Percentiles rank a stretch among this genome's conserved stretches.
Conservation (phyloP, 2,329 filamentous ascomycete genomes). For the Paracoccidioides lutzii region DNA sequence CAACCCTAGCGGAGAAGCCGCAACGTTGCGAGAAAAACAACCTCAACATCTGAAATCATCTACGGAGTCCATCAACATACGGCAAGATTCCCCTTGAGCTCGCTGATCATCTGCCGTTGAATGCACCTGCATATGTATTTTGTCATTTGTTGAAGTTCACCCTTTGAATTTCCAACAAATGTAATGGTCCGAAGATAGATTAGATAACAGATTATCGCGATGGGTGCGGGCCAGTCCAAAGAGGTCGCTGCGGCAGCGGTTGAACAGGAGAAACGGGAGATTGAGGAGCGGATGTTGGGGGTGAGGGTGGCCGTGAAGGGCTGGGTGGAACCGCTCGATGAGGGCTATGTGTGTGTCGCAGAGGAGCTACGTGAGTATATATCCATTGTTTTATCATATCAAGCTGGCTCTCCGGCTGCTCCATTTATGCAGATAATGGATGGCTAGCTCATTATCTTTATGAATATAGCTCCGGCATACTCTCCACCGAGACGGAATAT, state of each 20-base stretch:
- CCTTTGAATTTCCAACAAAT: no score
- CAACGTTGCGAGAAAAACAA: no score
- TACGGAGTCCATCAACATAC: no score
- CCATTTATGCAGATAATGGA: neutral
- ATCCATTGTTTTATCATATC: neutral
- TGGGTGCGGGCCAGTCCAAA: conserved; percentile 8
- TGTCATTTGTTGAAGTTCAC: no score
- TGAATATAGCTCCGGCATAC: conserved; percentile 12
- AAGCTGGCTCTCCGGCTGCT: neutral
- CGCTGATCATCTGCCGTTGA: no score
- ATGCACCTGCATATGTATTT: no score
- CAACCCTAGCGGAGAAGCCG: no score
- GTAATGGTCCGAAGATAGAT: no score
- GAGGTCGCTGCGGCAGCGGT: neutral
- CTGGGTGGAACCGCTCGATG: neutral
- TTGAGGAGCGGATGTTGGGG: conserved; percentile 2
- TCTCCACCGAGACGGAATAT: conserved; percentile 7
- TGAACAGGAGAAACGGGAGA: conserved; percentile 1
- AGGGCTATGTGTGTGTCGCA: conserved; percentile 6
- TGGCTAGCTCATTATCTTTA: neutral
- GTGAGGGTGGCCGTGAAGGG: neutral
- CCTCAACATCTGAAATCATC: no score
- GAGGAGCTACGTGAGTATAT: conserved; percentile 9
- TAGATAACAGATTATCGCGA: neutral
- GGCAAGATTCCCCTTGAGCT: no score